A percentile compares a stretch with the other conserved stretches of the same genome.
Conservation (phyloP, 306 rosid genomes). For the Nissolia schottii region DNA sequence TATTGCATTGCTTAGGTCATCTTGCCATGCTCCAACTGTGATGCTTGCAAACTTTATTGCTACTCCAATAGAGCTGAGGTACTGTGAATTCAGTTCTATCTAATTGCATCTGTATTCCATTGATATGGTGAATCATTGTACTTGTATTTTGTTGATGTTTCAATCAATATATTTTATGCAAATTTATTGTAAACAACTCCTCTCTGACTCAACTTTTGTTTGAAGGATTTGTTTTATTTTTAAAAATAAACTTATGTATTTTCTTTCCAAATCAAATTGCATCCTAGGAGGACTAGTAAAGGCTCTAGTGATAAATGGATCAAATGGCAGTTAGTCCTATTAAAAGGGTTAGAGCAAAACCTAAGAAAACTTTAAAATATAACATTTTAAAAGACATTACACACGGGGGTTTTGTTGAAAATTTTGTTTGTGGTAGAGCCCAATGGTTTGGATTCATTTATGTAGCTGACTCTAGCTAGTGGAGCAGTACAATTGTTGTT, state of each 20-base stretch:
- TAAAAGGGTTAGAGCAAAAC: not conserved
- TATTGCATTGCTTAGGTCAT: conserved; percentile 65
- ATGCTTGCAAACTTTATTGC: conserved; percentile 88
- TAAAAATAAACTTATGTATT: not conserved
- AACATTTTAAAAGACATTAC: not conserved
- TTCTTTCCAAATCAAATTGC: conserved; percentile 1
- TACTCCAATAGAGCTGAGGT: conserved; percentile 93
- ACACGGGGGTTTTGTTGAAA: not conserved
- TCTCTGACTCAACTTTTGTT: not conserved
- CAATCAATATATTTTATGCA: not conserved
- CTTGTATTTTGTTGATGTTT: conserved; percentile 4
- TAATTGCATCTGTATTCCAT: not conserved
- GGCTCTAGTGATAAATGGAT: not conserved
- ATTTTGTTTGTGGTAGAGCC: not conserved
- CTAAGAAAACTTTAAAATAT: not conserved
- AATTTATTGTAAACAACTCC: conserved; percentile 2
- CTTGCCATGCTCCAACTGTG: conserved; percentile 81
- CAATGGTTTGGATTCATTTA: not conserved
- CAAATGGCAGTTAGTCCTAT: not conserved
- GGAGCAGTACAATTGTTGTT: not conserved
- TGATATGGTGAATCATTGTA: not conserved
- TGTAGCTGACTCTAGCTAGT: not conserved
- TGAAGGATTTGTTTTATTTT: not conserved
- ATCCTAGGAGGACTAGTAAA: not conserved
- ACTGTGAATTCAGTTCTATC: conserved; percentile 7